These are phyloP conservation scores for Delonix regia DNA, from an alignment of 306 rosid species.

Conservation along the genomic window DNA sequence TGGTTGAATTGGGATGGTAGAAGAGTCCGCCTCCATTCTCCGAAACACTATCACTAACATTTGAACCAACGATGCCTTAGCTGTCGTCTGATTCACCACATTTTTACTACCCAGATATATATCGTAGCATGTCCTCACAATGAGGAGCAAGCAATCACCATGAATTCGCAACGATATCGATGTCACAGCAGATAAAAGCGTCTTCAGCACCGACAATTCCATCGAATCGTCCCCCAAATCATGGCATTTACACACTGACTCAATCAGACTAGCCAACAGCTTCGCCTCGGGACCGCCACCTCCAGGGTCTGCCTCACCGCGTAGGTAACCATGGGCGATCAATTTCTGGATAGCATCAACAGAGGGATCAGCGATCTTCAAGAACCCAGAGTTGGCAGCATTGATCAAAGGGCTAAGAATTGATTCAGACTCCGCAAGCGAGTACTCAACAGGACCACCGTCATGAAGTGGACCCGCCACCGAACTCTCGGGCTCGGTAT, in stretches of 20 bases:
- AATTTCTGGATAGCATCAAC: slow-evolving; percentile 92
- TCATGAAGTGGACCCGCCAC: slow-evolving; percentile 87
- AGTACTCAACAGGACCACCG: slow-evolving; percentile 78
- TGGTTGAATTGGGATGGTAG: slow-evolving; percentile 92
- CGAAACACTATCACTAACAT: slow-evolving; percentile 96
- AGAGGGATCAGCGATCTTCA: slow-evolving; percentile 98
- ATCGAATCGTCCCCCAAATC: slow-evolving; percentile 84
- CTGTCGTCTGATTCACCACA: slow-evolving; percentile 92
- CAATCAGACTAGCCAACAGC: slow-evolving; percentile 72
- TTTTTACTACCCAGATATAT: slow-evolving; percentile 84
- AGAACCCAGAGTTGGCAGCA: slow-evolving; percentile 76
- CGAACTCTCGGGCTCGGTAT: slow-evolving; percentile 55
- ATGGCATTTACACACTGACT: slow-evolving; percentile 91
- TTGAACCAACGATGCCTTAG: slow-evolving; percentile 94
- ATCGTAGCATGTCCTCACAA: slow-evolving; percentile 94
- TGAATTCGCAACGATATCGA: slow-evolving; percentile 91
- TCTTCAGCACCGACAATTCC: slow-evolving; percentile 80
- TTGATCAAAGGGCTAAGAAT: slow-evolving; percentile 82
- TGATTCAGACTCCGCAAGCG: slow-evolving; percentile 76
- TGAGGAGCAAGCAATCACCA: slow-evolving; percentile 88
- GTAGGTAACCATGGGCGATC: slow-evolving; percentile 82
- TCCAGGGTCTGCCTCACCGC: slow-evolving; percentile 86
- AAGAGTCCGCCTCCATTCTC: slow-evolving; percentile 99
- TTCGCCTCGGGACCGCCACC: slow-evolving; percentile 68
- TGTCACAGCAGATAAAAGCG: slow-evolving; percentile 90